Percentiles rank a stretch among this genome's conserved stretches.
Evolutionary conservation across 2,329 filamentous ascomycete species (phyloP).

Genomic region (Talaromyces sp.): DNA sequence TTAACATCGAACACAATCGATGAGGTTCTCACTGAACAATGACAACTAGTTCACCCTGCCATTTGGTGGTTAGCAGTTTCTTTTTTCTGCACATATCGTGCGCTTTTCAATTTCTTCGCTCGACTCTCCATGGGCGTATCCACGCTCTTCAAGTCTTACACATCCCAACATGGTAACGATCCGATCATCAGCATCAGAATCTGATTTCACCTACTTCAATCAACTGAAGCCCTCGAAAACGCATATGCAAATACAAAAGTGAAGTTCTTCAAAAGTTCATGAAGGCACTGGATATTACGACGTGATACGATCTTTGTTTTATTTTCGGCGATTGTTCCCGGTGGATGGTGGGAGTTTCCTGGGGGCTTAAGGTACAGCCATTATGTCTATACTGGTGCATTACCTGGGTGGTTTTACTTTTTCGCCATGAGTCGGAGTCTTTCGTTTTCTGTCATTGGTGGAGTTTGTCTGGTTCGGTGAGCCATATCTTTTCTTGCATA

Average conservation of each 20-base stretch:
- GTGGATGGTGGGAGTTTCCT: constrained; percentile 21
- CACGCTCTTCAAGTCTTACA: too few species aligned
- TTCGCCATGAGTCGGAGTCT: constrained; percentile 17
- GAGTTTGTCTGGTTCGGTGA: constrained; percentile 14
- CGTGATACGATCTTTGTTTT: constrained; percentile 21
- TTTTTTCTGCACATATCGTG: not conserved
- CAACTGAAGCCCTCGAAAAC: not conserved
- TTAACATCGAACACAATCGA: constrained; percentile 33
- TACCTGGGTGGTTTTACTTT: constrained; percentile 17
- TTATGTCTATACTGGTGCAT: constrained; percentile 23
- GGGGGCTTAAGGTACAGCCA: constrained; percentile 11
- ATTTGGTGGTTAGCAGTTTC: not conserved
- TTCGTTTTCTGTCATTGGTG: constrained; percentile 14
- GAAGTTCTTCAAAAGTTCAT: constrained; percentile 8
- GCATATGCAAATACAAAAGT: constrained; percentile 8
- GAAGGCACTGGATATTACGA: constrained; percentile 20
- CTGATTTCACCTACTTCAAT: too few species aligned
- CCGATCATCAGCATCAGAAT: too few species aligned
- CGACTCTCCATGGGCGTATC: too few species aligned
- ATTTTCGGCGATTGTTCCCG: constrained; percentile 9
- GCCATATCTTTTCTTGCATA: constrained; percentile 13
- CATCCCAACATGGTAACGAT: too few species aligned
- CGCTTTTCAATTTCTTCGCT: not conserved
- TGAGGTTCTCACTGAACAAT: constrained; percentile 34
- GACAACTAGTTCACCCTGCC: constrained; percentile 14